Evolutionary conservation across 139 green algal species (phyloP).

Genomic region (Auxenochlorella protothecoides): DNA sequence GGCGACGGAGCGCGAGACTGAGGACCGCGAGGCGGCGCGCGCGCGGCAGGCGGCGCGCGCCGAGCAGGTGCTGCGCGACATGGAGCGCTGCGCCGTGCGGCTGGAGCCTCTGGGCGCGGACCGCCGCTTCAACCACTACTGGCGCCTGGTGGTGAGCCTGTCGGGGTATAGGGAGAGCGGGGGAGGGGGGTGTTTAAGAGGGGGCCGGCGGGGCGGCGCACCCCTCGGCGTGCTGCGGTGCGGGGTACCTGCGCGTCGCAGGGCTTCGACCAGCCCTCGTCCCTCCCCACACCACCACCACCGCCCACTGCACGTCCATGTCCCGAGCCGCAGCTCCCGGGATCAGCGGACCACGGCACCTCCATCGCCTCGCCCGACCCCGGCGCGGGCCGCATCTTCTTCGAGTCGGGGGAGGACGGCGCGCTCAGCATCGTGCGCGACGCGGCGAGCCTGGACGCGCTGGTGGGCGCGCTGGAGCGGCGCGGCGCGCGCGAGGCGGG

Average conservation of each 20-base stretch:
- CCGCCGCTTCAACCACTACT: constrained; percentile 70
- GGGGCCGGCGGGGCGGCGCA: background rate
- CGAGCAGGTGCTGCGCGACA: constrained; percentile 14
- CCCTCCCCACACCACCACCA: too few species aligned
- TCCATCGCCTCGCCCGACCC: constrained; percentile 3
- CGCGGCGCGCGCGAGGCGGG: constrained; percentile 41
- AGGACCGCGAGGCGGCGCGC: constrained; percentile 17
- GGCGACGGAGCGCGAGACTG: background rate
- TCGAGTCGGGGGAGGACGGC: constrained; percentile 32
- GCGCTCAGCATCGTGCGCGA: constrained; percentile 31
- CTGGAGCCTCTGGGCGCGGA: constrained; percentile 65
- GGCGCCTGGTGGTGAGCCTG: constrained; percentile 24
- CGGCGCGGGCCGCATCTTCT: constrained; percentile 19
- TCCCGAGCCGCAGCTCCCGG: too few species aligned
- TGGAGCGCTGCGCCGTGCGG: constrained; percentile 28
- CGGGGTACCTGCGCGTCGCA: too few species aligned
- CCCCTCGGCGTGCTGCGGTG: constrained; percentile 1
- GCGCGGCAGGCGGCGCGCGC: constrained; percentile 7
- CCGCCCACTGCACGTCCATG: too few species aligned
- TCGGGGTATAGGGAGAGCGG: background rate
- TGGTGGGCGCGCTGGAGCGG: constrained; percentile 40
- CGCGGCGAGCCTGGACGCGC: constrained; percentile 22
- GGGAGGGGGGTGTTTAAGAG: background rate
- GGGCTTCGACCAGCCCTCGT: too few species aligned
- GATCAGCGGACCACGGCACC: too few species aligned